Conservation (phyloP, 2,329 filamentous ascomycete genomes). For the Aspergillus latus region DNA sequence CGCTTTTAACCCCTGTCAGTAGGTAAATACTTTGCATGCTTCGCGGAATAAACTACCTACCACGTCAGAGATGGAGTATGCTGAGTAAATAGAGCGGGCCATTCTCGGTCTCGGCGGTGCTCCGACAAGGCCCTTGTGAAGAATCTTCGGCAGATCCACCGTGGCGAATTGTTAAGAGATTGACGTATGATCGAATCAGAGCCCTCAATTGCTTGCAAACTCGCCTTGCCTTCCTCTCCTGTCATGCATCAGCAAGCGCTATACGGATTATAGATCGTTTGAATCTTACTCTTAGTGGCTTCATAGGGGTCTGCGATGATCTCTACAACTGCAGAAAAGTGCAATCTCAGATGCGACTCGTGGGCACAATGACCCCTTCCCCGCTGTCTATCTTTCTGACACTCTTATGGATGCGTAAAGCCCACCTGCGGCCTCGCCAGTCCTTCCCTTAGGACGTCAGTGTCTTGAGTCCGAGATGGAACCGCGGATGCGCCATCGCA, state of each 20-base stretch:
- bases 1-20: no score
- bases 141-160: neutral
- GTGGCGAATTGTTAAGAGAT: neutral
- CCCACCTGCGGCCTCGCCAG: neutral
- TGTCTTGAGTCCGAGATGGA: neutral
- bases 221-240: slow-evolving; percentile 5
- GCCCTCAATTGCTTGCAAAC: neutral
- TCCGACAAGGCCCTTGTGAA: neutral
- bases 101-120: neutral
- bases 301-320: no score
- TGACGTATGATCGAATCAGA: neutral
- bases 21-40: neutral
- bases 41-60: neutral
- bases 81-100: no score
- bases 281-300: no score
- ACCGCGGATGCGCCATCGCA: slow-evolving; percentile 12
- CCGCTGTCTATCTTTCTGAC: no score
- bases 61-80: neutral
- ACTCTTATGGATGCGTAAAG: neutral
- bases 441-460: neutral
- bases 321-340: no score
- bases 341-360: no score
- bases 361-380: no score
- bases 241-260: neutral
- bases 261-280: neutral